Percentiles rank a stretch among this genome's conserved stretches.
Evolutionary conservation across 306 rosid species (phyloP).

Genomic region (Spatholobus suberectus): DNA sequence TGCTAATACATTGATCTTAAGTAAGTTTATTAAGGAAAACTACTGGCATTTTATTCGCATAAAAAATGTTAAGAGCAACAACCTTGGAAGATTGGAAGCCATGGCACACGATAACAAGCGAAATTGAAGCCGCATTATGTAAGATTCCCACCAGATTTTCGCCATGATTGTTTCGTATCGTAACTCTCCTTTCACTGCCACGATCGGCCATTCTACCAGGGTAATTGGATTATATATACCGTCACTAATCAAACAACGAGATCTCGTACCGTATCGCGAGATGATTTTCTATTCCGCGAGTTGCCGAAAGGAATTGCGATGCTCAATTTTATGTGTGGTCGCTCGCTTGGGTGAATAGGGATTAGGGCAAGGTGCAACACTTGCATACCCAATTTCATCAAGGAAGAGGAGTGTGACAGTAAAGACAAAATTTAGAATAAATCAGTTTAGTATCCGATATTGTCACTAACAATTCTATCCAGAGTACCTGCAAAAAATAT

Average conservation of each 20-base stretch:
- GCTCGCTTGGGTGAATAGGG: too few species aligned
- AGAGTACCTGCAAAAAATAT: too few species aligned
- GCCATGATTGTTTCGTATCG: constrained; percentile 57
- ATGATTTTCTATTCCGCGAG: constrained; percentile 2
- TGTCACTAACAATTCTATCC: too few species aligned
- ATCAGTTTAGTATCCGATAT: too few species aligned
- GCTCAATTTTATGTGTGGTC: too few species aligned
- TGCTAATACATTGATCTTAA: background rate
- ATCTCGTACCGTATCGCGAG: background rate
- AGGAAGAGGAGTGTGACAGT: too few species aligned
- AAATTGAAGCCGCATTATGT: constrained; percentile 65
- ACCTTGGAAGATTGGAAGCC: constrained; percentile 94
- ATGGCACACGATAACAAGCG: constrained; percentile 79
- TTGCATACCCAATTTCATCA: too few species aligned
- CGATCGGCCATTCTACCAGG: constrained; percentile 14
- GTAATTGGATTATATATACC: background rate
- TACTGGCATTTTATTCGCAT: too few species aligned
- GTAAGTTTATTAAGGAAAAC: background rate
- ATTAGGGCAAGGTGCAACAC: too few species aligned
- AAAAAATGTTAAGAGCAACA: background rate
- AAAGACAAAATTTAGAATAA: too few species aligned
- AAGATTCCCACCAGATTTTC: constrained; percentile 85
- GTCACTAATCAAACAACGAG: background rate
- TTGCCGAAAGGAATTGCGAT: background rate
- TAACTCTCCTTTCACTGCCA: constrained; percentile 50